These are phyloP conservation scores for Geosmithia putterillii DNA, from an alignment of 2,329 filamentous ascomycete species.

Conservation along the genomic window DNA sequence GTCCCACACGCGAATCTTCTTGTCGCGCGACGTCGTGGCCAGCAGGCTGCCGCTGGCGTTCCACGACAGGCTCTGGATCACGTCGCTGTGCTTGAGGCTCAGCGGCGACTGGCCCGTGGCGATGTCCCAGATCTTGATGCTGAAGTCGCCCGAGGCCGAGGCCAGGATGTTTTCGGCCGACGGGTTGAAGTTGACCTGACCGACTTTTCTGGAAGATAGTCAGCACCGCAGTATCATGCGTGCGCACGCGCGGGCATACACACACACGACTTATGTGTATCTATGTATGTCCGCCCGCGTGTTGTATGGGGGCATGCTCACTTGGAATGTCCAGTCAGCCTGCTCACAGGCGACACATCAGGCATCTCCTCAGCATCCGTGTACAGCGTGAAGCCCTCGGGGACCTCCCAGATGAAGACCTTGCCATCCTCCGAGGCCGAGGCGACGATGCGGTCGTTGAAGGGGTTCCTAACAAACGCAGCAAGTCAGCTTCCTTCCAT, in stretches of 20 bases:
- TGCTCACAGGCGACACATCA: constrained; percentile 70
- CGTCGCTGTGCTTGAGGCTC: constrained; percentile 75
- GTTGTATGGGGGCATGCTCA: no score
- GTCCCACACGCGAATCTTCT: constrained; percentile 97
- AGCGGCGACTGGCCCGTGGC: constrained; percentile 62
- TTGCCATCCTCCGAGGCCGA: constrained; percentile 96
- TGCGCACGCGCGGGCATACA: no score
- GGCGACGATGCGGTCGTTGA: constrained; percentile 85
- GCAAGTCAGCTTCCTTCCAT: not conserved
- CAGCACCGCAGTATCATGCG: not conserved
- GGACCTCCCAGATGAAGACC: constrained; percentile 93
- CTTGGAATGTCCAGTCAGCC: constrained; percentile 79
- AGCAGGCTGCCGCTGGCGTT: constrained; percentile 78
- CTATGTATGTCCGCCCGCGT: no score
- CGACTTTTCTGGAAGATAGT: constrained; percentile 62
- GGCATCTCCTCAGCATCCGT: constrained; percentile 74
- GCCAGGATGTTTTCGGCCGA: constrained; percentile 91
- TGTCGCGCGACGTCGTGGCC: constrained; percentile 91
- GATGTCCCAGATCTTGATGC: constrained; percentile 93
- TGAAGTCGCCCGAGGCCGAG: constrained; percentile 88
- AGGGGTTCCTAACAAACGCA: constrained; percentile 60
- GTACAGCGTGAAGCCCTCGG: constrained; percentile 72
- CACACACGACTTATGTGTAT: no score
- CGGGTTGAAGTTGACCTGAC: constrained; percentile 96
- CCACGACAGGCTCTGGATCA: constrained; percentile 93